Evolutionary conservation across 2,329 filamentous ascomycete genomes (phyloP).

Genomic region (Trichocomaceae sp.): DNA sequence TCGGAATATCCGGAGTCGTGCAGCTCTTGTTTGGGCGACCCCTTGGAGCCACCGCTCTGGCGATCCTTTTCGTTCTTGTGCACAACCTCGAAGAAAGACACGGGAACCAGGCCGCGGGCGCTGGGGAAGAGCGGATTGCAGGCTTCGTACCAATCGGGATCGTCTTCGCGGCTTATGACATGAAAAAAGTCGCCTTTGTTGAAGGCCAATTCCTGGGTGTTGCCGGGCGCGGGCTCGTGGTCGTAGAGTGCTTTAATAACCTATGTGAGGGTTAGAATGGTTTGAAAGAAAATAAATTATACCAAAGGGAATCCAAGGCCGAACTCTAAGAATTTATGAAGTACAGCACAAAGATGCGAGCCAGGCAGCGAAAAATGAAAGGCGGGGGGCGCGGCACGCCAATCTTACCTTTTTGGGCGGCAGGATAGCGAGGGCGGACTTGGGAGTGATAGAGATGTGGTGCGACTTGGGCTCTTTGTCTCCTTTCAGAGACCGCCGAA

Average conservation of each 20-base stretch:
- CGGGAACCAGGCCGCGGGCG: conserved; percentile 85
- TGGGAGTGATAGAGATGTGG: conserved; percentile 71
- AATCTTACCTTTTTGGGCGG: conserved; percentile 80
- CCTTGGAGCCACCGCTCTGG: conserved; percentile 69
- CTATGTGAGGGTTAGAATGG: conserved; percentile 44
- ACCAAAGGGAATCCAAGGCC: too few species aligned
- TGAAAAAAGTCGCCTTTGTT: conserved; percentile 96
- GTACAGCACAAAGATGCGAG: neutral
- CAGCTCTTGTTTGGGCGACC: conserved; percentile 51
- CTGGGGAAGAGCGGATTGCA: conserved; percentile 84
- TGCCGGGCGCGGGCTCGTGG: conserved; percentile 66
- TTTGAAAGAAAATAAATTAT: too few species aligned
- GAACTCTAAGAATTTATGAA: too few species aligned
- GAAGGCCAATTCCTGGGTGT: conserved; percentile 75
- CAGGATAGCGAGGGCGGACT: conserved; percentile 80
- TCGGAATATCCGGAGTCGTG: conserved; percentile 89
- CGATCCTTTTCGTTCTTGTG: conserved; percentile 90
- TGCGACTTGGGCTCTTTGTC: conserved; percentile 67
- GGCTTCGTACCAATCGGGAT: conserved; percentile 94
- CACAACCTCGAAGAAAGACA: conserved; percentile 85
- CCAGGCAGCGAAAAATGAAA: neutral
- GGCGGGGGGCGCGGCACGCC: conserved; percentile 4
- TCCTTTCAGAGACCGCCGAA: conserved; percentile 84
- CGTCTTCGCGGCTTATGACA: conserved; percentile 92
- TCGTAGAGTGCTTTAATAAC: conserved; percentile 97